Percentiles rank a stretch among this genome's conserved stretches.
Conservation (phyloP, 2,329 filamentous ascomycete species). For the Aaosphaeria arxii region DNA sequence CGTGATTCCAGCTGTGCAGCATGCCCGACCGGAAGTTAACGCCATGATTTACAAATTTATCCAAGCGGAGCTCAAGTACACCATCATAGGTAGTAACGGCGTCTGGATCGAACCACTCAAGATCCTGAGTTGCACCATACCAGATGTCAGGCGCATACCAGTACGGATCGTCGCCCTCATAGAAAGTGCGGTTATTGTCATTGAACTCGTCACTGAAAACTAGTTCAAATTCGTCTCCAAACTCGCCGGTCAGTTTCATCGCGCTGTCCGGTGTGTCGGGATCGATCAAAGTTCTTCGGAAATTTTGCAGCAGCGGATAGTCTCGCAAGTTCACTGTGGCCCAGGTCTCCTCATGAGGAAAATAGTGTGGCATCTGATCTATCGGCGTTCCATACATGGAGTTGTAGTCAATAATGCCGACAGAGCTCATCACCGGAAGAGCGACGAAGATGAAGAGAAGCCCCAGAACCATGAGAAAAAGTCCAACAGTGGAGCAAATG, state of each 20-base stretch:
- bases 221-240: constrained; percentile 46
- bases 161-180: constrained; percentile 56
- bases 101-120: constrained; percentile 54
- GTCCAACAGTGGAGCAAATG: constrained; percentile 42
- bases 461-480: constrained; percentile 46
- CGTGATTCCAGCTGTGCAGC: constrained; percentile 53
- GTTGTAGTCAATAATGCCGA: constrained; percentile 39
- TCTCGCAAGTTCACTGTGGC: constrained; percentile 45
- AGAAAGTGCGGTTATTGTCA: constrained; percentile 51
- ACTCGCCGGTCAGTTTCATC: constrained; percentile 44
- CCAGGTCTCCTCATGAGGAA: constrained; percentile 36
- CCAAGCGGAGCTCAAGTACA: constrained; percentile 45
- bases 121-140: constrained; percentile 53
- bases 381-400: constrained; percentile 40
- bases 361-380: constrained; percentile 35
- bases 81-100: constrained; percentile 50
- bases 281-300: constrained; percentile 50
- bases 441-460: constrained; percentile 51
- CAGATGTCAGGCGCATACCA: constrained; percentile 53
- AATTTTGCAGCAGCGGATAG: constrained; percentile 49
- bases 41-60: constrained; percentile 45
- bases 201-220: constrained; percentile 60
- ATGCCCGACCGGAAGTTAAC: constrained; percentile 50
- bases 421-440: constrained; percentile 49
- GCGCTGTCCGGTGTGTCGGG: constrained; percentile 49